Base-by-base conservation (phyloP, 164 flowering plant genomes). In the Sedum album region DNA sequence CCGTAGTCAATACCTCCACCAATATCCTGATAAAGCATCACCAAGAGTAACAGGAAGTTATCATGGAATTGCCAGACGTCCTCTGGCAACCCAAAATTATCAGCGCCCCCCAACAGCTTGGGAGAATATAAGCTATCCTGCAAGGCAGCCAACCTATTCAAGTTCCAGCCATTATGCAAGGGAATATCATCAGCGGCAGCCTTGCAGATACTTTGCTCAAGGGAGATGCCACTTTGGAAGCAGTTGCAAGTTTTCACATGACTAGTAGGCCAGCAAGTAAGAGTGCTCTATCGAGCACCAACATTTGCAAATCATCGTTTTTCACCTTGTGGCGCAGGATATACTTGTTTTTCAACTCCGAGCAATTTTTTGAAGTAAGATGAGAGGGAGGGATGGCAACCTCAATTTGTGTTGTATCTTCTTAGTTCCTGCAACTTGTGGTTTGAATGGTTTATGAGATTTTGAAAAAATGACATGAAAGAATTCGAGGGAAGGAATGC, bases 171-270 rank as follows among this genome's bases (percentile, higher is more conserved):
- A 42, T 18, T 51, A n/a, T 31, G 35, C 38, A 63, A 23, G 30
- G 15, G 64, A 7, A 21, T 60, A 60, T 38, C 73, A 75, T 11
- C 33, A 69, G 35, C 71, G 36, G 66, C 76, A 76, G 69, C 44
- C 65, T 11, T 90, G 96, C 77, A 68, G 74, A 14, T 73, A 69
- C 63, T 83, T 73, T 77, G 72, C 76, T 44, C 76, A 62, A 70
- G 89, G 96, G 41, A 78, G 83, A 57, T 90, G 91, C 73, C 42
- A 74, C 41, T 82, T 55, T 80, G 96, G 93, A 65, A 80, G 83
- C 20, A 77, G 71, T 61, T 88, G 93, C 79, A 88, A 79, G 76
- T 86, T 73, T 69, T 68, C 77, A 70, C 96, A 90, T 75, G 83
- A 80, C 41, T n/a, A n/a, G 17, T 36, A 41, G 44, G 28, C 28